phyloP scores from a whole-genome alignment of 495 filamentous ascomycete species.

The Daldinia grandis region DNA sequence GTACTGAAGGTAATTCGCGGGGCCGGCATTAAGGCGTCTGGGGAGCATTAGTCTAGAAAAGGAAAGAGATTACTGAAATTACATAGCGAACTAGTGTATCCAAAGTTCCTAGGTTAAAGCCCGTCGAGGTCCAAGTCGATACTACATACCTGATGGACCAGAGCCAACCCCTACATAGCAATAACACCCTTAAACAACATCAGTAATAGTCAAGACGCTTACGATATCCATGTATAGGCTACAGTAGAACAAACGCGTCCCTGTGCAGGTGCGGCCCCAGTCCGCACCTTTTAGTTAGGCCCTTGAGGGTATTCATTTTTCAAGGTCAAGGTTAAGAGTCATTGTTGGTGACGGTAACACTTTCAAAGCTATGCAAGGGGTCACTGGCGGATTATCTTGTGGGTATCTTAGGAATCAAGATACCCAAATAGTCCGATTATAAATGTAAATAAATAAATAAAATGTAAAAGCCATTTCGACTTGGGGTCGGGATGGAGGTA shows the following conservation, averaged over 20 bases:
- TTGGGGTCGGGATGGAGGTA: background rate
- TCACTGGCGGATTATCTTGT: background rate
- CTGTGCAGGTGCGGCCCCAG: background rate
- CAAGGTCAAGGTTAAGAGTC: background rate
- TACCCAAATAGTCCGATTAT: conserved; percentile 7
- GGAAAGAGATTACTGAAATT: background rate
- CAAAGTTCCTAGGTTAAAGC: too few relatives aligned
- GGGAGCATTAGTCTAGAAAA: background rate
- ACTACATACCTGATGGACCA: too few relatives aligned
- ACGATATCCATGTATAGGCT: too few relatives aligned
- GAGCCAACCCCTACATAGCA: background rate
- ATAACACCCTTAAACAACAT: background rate
- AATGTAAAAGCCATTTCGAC: background rate
- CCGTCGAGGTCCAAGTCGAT: background rate
- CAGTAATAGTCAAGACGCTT: background rate
- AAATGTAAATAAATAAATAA: too few relatives aligned
- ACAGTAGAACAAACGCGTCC: background rate
- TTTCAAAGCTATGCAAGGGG: background rate
- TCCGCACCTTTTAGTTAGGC: background rate
- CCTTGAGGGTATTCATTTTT: conserved; percentile 23
- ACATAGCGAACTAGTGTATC: too few relatives aligned
- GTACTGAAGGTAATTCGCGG: background rate
- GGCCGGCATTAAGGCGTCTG: background rate
- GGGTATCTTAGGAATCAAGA: conserved; percentile 10
- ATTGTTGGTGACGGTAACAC: background rate